Base-by-base conservation (phyloP, 116 monocot genomes). In the Posidonia oceanica region DNA sequence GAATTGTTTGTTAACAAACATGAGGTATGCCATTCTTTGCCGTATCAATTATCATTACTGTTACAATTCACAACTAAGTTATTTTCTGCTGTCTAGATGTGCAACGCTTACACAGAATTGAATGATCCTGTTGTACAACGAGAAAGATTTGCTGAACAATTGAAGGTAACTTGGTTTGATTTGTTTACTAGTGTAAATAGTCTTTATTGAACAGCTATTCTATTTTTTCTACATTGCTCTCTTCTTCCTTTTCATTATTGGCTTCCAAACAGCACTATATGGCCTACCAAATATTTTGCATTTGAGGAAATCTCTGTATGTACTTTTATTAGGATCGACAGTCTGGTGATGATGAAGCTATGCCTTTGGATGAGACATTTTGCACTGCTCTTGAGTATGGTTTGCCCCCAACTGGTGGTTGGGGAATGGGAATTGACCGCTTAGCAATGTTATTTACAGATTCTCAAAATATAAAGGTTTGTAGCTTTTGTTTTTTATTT, bases 271-370 rank as follows among this genome's bases (percentile, higher is more conserved):
- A 7, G 12, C 48, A 48, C 2, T 48, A 10, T 29, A 29, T 29
- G 7, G 5, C 8, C 8, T 48, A 12, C 48, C 48, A 48, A 8
- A 48, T 48, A 48, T 48, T 48, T 10, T 48, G 6, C 48, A 48
- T 48, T 48, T 48, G 48, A 48, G 11, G 7, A 12, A 48, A 48
- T 48, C 48, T 10, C 48, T 48, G 8, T 7, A 10, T 48, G 7
- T 48, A 48, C 48, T 62, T 62, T 54, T 15, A 42, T 8, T 59
- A 96, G 96, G 88, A 86, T 75, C 88, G 96, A 1, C 91, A 91
- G 81, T 97, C 92, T 62, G 96, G 96, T 71, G 96, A 97, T 84
- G 96, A 97, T 84, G 96, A 97, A 72, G 96, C 96, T 16, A 97
- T 97, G 96, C 82, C 92, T 56, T 82, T 87, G 13, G 96, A 97